Evolutionary conservation across 2,329 filamentous ascomycete genomes (phyloP), one percentile per base, ranked within the genome.

Genomic region (Rhynchosporium graminicola): DNA sequence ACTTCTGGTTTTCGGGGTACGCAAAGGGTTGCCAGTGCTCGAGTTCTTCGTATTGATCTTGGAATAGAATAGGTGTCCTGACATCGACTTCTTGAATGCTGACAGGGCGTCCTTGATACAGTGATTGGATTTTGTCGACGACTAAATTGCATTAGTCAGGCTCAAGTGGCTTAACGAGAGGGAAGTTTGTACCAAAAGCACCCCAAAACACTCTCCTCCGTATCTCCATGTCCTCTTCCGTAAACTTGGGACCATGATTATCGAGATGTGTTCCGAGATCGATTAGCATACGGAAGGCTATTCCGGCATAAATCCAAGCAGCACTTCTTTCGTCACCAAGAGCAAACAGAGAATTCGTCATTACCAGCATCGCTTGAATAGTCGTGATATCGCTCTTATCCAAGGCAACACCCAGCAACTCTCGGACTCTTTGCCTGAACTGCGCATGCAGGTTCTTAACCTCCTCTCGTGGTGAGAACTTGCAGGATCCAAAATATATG

Each of bases 261-360:
- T 77, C 78, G 20, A 82, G 76, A 65, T 83, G 81, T 65, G 85
- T 77, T 0, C 83, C 82, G 8, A 86, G 68, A 67, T 86, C 83
- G 58, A 81, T 79, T 36, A 85, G 75, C 76, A 85, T 80, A 6
- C 80, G 76, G 62, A 85, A 83, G 0, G 83, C 83, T 65, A 82
- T 77, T 1, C 83, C 83, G 57, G 81, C 78, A 63, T 86, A 86
- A 4, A 85, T 67, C 84, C 84, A 87, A 1, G 83, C 80, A 5
- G 78, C 77, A 62, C 80, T 83, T 36, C 78, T 74, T 65, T 83
- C 78, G 56, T 80, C 79, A n/a, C 79, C 76, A 2, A 79, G 71
- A 0, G 82, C 77, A 64, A 84, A 83, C 0, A 84, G 69, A 0
- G 80, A 79, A 50, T 78, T 80, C 0, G 78, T 78, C 77, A 84